Conservation (phyloP, 164 flowering plant species). For the Macadamia integrifolia region DNA sequence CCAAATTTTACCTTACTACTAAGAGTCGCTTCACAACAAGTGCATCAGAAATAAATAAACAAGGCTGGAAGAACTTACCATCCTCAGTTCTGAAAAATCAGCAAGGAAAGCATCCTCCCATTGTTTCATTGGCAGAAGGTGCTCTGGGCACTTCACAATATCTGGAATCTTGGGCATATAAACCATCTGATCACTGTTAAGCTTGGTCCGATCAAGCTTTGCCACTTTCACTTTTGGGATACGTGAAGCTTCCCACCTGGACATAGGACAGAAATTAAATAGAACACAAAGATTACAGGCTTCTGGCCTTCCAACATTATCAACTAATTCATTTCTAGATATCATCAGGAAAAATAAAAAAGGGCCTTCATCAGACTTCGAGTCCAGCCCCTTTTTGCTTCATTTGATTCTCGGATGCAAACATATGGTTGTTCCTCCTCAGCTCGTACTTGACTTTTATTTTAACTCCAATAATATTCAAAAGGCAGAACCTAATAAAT, state of each 20-base stretch:
- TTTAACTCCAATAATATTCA: too few relatives aligned
- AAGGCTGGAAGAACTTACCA: slow-evolving; percentile 31
- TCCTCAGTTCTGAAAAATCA: slow-evolving; percentile 66
- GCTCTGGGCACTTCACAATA: slow-evolving; percentile 59
- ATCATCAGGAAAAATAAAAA: background rate
- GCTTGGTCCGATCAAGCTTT: slow-evolving; percentile 42
- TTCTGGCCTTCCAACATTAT: background rate
- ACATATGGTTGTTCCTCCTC: too few relatives aligned
- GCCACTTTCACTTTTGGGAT: slow-evolving; percentile 81
- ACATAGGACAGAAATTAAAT: background rate
- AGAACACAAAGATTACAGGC: background rate
- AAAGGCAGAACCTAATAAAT: too few relatives aligned
- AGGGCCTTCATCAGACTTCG: too few relatives aligned
- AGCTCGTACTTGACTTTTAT: too few relatives aligned
- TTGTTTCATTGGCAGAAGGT: slow-evolving; percentile 59
- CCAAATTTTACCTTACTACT: too few relatives aligned
- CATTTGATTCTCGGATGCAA: too few relatives aligned
- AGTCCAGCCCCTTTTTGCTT: background rate
- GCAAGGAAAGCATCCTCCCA: slow-evolving; percentile 83
- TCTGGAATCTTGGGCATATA: slow-evolving; percentile 94
- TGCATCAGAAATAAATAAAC: background rate
- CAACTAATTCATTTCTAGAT: background rate
- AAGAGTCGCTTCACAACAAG: background rate
- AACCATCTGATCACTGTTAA: slow-evolving; percentile 55
- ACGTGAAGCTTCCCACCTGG: slow-evolving; percentile 85